Evolutionary conservation across 2,329 filamentous ascomycete species (phyloP), one percentile per base, ranked within the genome.

Genomic region (Onygena corvina): DNA sequence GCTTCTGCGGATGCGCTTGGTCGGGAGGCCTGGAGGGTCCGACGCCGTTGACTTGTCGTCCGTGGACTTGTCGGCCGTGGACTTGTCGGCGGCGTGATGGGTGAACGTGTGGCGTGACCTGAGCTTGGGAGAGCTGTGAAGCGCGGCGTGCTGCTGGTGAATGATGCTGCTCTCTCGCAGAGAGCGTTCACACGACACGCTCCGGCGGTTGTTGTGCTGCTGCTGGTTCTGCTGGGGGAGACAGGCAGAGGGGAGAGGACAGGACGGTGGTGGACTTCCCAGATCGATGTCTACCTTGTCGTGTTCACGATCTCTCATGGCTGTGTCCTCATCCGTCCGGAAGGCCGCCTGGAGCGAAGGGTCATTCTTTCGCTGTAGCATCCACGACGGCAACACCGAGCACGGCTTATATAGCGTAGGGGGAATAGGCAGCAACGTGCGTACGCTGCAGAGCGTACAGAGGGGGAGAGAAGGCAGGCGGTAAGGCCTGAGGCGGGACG

Each of bases 381-480:
- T 53, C 40, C 51, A 53, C 46, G 30, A 46, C 11, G n/a, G 29
- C 9, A 16, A 14, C 20, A 16, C 14, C 6, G 25, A 18, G 14
- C 20, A 35, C 33, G 42, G 29, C 48, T 48, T 46, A 30, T 48
- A 51, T 47, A 44, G 18, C 46, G 52, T 49, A 54, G 27, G 50
- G 33, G 53, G 50, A 44, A 50, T 48, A 40, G 45, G 45, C 50
- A 50, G 48, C 55, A 46, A 56, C 53, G 49, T 16, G 44, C 7
- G 16, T 27, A 29, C 18, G 29, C 4, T n/a, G 14, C 3, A 49
- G 20, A 29, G 21, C 30, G 29, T 23, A 51, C 45, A 38, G 36
- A 30, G 16, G 46, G 23, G 48, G 49, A 9, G 49, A 52, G 9
- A 3, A 11, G n/a, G 36, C 46, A 29, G 40, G 20, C 12, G 52